A percentile compares a stretch with the other conserved stretches of the same genome.
Evolutionary conservation across 2,329 filamentous ascomycete genomes (phyloP).

Genomic region (Alternaria arbusti): DNA sequence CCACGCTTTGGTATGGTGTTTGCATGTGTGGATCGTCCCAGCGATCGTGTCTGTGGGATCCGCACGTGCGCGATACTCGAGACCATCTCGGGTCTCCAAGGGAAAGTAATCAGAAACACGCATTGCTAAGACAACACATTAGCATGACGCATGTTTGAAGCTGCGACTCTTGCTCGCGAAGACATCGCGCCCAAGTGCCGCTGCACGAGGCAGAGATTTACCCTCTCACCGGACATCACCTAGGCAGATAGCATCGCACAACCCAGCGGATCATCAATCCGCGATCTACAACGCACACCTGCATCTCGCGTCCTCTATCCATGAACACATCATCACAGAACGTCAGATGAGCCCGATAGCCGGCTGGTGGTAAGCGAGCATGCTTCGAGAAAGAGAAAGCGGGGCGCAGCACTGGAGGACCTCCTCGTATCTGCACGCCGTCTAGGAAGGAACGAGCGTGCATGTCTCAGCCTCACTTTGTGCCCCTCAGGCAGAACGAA

Average conservation of each 20-base stretch:
- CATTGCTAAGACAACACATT: not conserved
- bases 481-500: not conserved
- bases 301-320: not conserved
- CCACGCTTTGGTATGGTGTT: not conserved
- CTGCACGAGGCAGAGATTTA: not conserved
- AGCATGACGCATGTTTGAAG: not conserved
- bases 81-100: not conserved
- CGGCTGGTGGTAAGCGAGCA: not conserved
- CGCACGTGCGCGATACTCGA: not conserved
- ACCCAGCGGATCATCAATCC: not conserved
- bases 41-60: not conserved
- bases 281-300: not conserved
- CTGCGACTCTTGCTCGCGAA: not conserved
- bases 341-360: not conserved
- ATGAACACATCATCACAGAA: not conserved
- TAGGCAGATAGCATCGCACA: not conserved
- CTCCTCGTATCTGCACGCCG: constrained; percentile 2
- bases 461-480: constrained; percentile 5
- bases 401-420: constrained; percentile 3
- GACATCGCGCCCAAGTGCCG: not conserved
- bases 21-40: not conserved
- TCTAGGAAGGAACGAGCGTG: not conserved
- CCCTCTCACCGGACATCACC: not conserved
- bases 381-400: not conserved
- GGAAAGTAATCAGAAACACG: not conserved